Base-by-base conservation (phyloP, 2,329 filamentous ascomycete genomes). In the Phaeosphaeria sp. region DNA sequence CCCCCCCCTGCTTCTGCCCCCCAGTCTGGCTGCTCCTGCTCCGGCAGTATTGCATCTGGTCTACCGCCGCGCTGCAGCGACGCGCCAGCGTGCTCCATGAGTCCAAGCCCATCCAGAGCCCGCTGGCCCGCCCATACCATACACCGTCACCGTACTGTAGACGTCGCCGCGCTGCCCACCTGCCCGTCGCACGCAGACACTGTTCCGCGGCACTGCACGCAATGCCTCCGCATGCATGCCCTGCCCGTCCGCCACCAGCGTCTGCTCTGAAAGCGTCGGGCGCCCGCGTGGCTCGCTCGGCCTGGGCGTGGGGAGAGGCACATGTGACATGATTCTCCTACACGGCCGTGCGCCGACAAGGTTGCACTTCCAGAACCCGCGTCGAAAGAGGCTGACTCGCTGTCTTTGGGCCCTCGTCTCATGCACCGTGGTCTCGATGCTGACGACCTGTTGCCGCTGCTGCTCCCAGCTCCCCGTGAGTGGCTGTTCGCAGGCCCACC, bases 301-400 rank as follows among this genome's bases (percentile, higher is more conserved):
- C 49, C 70, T 72, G 57, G 67, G 72, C 71, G 69, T 73, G 71
- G 72, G 67, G 67, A 70, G 60, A 60, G 63, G 71, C 70, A 73
- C 70, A 72, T 73, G 72, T 73, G 71, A 52, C 53, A 22, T 39
- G 36, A 39, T 39, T 45, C 53, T 59, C 56, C 49, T 51, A 50
- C 49, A 50, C 54, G 62, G 55, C 63, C 59, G 67, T 72, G 69
- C 67, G 36, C 55, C 49, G 20, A 27, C 65, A 66, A 64, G 59
- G 51, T 61, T 61, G 58, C 52, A 64, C 68, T 75, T 76, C 74
- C 71, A 75, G 74, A 74, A 74, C 62, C 65, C 63, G 64, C 66
- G 62, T 61, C 57, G 56, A 64, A 65, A 60, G 53, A 56, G 55
- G 57, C 69, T 74, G 71, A 75, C 73, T 74, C 71, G 69, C 58